Base-by-base conservation (phyloP, 768 basidiomycete species). In the Podaxis sp. region DNA sequence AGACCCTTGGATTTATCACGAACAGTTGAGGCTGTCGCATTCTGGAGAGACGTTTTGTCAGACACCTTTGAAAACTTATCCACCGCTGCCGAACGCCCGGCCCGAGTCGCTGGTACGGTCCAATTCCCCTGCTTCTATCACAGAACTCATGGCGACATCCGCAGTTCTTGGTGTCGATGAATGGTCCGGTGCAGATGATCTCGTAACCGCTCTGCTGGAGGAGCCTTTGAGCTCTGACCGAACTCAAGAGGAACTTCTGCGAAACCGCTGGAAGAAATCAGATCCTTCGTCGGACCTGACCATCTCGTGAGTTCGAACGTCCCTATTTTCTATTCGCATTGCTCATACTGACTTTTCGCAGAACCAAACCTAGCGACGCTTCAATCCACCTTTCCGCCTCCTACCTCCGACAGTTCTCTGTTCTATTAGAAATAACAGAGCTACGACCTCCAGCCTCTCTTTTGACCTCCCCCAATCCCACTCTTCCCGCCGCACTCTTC, bases 171-270 rank as follows among this genome's bases (percentile, higher is more conserved):
- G 84, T 12, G 67, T 82, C 56, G 85, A 87, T 70, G 73, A 83
- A 67, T 80, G 77, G 71, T 80, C 87, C 20, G 79, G 78, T 40
- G 77, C 85, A 6, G 75, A 76, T 40, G 84, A 88, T 33, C 73
- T 93, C 3, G 83, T 93, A 20, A 85, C 86, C 4, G 89, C 90
- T 6, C 78, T 93, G 38, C 76, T 93, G 15, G 83, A 87, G 49
- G 86, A 92, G 58, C 90, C 90, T 13, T 82, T 93, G 66, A 77
- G 79, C 2, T 83, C 84, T n/a, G 82, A 85, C 65, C 63, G 76
- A 26, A 68, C 72, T 3, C 77, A 82, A 62, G 79, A 76, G 55
- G 73, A 76, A 36, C 68, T 69, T 7, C 68, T 90, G 24, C 78
- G 77, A 57, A 69, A 76, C 44, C 79, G 90, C 36, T 88, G 89